Percentiles rank a stretch among this genome's conserved stretches.
Conservation (phyloP, 441 rosid species). For the Gossypium trilobum region DNA sequence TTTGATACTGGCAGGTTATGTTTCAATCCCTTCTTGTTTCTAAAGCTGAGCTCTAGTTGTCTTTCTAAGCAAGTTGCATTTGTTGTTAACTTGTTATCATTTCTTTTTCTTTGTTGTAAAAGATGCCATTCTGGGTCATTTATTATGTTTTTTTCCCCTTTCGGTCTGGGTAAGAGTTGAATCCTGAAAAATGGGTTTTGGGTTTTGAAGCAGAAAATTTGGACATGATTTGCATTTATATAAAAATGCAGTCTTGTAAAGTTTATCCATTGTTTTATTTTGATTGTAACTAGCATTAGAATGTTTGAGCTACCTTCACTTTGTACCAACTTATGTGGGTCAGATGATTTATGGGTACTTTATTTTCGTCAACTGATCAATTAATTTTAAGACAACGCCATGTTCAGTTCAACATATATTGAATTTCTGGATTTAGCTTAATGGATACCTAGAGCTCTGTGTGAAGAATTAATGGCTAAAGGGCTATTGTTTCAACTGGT, state of each 20-base stretch:
- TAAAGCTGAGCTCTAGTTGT: neutral
- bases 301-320: neutral
- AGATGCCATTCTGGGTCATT: neutral
- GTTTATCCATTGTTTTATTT: neutral
- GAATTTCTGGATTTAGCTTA: neutral
- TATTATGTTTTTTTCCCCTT: neutral
- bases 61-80: neutral
- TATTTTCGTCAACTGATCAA: neutral
- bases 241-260: neutral
- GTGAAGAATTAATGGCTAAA: neutral
- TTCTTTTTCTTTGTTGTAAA: neutral
- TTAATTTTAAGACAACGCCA: neutral
- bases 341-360: neutral
- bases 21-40: neutral
- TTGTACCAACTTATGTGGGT: neutral
- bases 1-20: conserved; percentile 45
- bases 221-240: conserved; percentile 6
- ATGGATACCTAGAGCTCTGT: neutral
- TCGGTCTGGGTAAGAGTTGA: neutral
- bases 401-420: neutral
- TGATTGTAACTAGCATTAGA: neutral
- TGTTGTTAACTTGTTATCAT: neutral
- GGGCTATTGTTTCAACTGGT: neutral
- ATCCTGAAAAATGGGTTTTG: conserved; percentile 19
- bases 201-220: conserved; percentile 3